Base-by-base conservation (phyloP, 352 stramenopile species). In the Pythium scleroteichum region DNA sequence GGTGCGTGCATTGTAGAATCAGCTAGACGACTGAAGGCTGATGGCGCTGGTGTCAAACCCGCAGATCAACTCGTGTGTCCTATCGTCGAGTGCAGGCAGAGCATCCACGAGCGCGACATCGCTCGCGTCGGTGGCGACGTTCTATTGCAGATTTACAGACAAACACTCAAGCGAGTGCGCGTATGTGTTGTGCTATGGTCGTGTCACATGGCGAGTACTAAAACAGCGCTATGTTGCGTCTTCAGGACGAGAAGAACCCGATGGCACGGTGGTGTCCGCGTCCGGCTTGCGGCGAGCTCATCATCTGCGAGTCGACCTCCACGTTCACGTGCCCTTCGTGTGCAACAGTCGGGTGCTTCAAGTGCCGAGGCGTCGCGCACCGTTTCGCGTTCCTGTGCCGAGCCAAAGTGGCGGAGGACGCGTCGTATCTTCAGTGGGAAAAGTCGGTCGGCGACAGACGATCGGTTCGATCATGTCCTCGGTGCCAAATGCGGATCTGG, bases 401-500 rank as follows among this genome's bases (percentile, higher is more conserved):
- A 5, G 64, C 70, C 22, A 45, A 45, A 41, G 24, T 32, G 19
- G 50, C 66, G 44, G 63, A 76, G 27, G 81, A 90, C 62, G 62
- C 70, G 57, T 88, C 78, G 38, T 90, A 87, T 54, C 32, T 71
- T 33, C 49, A 52, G 13, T 90, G 82, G 82, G 77, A 88, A 50
- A 73, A 71, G 26, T 88, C 77, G 8, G 73, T 91, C 32, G 79
- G 79, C 33, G 71, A 75, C 27, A 54, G 69, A 10, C 73, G 72
- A 12, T 69, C 79, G 3, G 79, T 91, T 32, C 82, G 82, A 6
- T 61, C 65, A 9, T 89, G 82, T 60, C 82, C 82, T 10, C 67
- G 75, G 17, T 91, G 82, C 46, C 55, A 73, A 12, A 86, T 91
- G 71, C 72, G 77, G 42, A 91, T 91, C 53, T 91, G 82, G 82